phyloP scores from a whole-genome alignment of 192 early-diverging fungal species.

The Coemansia brasiliensis region DNA sequence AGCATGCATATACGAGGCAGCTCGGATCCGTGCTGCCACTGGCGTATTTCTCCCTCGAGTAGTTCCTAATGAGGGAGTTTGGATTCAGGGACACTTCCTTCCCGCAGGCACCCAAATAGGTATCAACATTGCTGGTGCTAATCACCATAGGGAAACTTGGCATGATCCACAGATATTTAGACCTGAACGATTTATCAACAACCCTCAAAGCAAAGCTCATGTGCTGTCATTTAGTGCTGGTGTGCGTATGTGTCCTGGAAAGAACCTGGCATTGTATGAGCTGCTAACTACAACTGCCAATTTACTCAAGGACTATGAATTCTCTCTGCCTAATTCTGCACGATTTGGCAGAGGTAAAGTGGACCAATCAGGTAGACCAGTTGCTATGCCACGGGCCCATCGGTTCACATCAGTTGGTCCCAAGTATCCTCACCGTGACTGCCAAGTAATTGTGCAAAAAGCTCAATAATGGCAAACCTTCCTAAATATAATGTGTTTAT shows the following conservation, averaged over 20 bases:
- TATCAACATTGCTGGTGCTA: conserved; percentile 23
- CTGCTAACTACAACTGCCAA: conserved; percentile 27
- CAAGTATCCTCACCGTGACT: conserved; percentile 30
- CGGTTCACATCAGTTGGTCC: conserved; percentile 14
- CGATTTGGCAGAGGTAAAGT: conserved; percentile 2
- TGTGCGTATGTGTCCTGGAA: conserved; percentile 30
- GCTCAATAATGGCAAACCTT: no score
- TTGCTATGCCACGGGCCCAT: conserved; percentile 24
- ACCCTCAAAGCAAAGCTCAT: conserved; percentile 4
- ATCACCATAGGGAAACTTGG: conserved; percentile 20
- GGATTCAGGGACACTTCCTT: conserved; percentile 29
- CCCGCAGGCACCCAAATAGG: conserved; percentile 21
- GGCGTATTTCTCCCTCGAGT: conserved; percentile 22
- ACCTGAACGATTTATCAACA: conserved; percentile 37
- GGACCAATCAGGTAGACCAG: conserved; percentile 12
- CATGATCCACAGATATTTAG: conserved; percentile 20
- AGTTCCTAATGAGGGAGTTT: conserved; percentile 27
- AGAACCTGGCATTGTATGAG: conserved; percentile 28
- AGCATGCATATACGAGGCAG: conserved; percentile 36
- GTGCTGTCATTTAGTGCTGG: conserved; percentile 34
- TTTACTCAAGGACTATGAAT: conserved; percentile 30
- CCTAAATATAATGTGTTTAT: neutral
- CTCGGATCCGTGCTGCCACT: conserved; percentile 30
- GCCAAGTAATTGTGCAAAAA: conserved; percentile 9
- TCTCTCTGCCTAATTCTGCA: conserved; percentile 7